Conservation (phyloP, 1,284 basidiomycete genomes). For the Ustilago esculenta region DNA sequence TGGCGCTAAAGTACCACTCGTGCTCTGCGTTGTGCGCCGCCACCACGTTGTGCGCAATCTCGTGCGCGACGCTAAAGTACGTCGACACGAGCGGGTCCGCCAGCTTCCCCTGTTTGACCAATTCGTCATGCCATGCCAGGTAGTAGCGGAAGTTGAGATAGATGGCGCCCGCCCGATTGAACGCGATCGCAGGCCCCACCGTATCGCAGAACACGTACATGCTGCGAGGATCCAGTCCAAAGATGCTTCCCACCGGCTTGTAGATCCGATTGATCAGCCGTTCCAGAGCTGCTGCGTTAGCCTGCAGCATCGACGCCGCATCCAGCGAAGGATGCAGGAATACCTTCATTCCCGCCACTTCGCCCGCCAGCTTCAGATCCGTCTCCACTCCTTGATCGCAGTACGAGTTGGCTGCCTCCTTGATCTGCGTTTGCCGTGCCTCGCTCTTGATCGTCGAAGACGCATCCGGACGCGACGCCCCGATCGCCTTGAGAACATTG, state of each 20-base stretch:
- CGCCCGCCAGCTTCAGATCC: slow-evolving; percentile 66
- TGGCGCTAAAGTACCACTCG: slow-evolving; percentile 91
- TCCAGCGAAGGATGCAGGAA: slow-evolving; percentile 63
- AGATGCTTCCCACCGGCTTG: slow-evolving; percentile 66
- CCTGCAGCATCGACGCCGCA: slow-evolving; percentile 56
- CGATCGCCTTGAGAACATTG: slow-evolving; percentile 66
- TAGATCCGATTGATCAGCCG: slow-evolving; percentile 65
- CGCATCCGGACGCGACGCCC: slow-evolving; percentile 67
- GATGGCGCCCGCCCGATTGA: slow-evolving; percentile 88
- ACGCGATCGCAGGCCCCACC: slow-evolving; percentile 85
- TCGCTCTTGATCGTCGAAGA: slow-evolving; percentile 65
- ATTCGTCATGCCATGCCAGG: slow-evolving; percentile 83
- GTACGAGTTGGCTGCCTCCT: slow-evolving; percentile 67
- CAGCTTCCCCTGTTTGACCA: slow-evolving; percentile 73
- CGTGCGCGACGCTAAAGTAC: slow-evolving; percentile 92
- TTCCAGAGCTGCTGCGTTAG: slow-evolving; percentile 61
- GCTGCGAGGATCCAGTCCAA: slow-evolving; percentile 71
- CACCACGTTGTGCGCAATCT: slow-evolving; percentile 80
- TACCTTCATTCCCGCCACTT: slow-evolving; percentile 67
- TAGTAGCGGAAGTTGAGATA: slow-evolving; percentile 88
- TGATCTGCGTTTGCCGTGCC: slow-evolving; percentile 65
- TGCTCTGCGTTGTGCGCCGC: slow-evolving; percentile 75
- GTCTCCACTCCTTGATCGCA: slow-evolving; percentile 67
- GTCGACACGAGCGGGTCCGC: slow-evolving; percentile 82
- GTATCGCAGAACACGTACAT: slow-evolving; percentile 88